Base-by-base conservation (phyloP, 2,329 filamentous ascomycete species). In the Pseudonectria buxi region DNA sequence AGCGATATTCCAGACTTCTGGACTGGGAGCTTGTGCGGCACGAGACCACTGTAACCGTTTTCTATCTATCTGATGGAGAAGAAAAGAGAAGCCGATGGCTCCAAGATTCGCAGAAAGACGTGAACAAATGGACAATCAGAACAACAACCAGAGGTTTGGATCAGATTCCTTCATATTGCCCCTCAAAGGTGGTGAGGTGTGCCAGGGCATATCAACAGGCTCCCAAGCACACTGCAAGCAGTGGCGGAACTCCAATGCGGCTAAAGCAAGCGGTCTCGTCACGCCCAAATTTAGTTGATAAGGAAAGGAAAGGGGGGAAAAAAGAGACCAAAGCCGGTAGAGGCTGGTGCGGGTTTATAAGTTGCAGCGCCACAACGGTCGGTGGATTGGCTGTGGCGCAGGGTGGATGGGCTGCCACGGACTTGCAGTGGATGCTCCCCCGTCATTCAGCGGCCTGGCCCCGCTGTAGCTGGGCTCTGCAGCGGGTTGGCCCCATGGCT, bases 221-320 rank as follows among this genome's bases (percentile, higher is more conserved):
- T 68, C 67, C 71, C 67, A 65, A 61, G 59, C 15, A 6, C 28
- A n/a, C 15, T 15, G 14, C 10, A 31, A 31, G 55, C 62, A 51
- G 65, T 61, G 66, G 63, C 65, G 67, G 70, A 67, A 60, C 61
- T 61, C 64, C 73, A 80, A 61, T 65, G 62, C 65, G 72, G 69
- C 58, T 61, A 65, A 57, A 42, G 32, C 71, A 72, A 74, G n/a
- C 76, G 72, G 68, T 69, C 79, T 84, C 83, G 74, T 88, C 82
- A 82, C 71, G 60, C 76, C 79, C 81, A 80, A 75, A 76, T 55
- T 77, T 86, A 86, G 81, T 86, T 86, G 78, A 73, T 76, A 63
- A 59, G 64, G 70, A 73, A 64, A 64, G 68, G 14, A 46, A 28
- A 31, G 51, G 59, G 54, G 50, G 43, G 39, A 51, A 54, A 37